These are phyloP conservation scores for Wickerhamiella hasegawae DNA, from an alignment of 805 yeast genomes.

Conservation along the genomic window DNA sequence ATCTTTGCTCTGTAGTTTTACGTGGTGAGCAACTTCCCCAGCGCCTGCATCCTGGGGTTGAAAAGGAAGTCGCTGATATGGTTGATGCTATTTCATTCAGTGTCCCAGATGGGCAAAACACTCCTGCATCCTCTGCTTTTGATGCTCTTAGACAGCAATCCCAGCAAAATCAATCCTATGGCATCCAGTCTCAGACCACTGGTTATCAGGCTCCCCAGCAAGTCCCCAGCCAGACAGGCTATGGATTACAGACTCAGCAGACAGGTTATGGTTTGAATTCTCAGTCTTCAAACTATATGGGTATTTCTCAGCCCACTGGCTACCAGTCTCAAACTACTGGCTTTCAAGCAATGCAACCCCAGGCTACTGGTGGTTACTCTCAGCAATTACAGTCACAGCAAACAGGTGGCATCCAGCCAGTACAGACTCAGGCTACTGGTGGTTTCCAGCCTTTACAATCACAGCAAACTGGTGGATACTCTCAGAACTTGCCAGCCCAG, in stretches of 20 bases:
- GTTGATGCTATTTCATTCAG: conserved; percentile 76
- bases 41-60: conserved; percentile 51
- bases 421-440: conserved; percentile 19
- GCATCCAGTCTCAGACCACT: conserved; percentile 15
- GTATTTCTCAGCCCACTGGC: conserved; percentile 5
- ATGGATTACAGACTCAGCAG: conserved; percentile 3
- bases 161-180: conserved; percentile 2
- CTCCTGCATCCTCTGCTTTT: too few species aligned
- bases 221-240: too few species aligned
- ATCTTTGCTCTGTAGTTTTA: conserved; percentile 62
- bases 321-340: conserved; percentile 25
- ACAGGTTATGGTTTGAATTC: too few species aligned
- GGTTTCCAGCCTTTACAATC: conserved; percentile 5
- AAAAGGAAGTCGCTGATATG: conserved; percentile 74
- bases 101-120: conserved; percentile 35
- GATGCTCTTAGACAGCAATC: too few species aligned
- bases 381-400: conserved; percentile 7
- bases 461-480: conserved; percentile 17
- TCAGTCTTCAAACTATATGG: too few species aligned
- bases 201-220: conserved; percentile 18
- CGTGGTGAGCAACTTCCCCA: conserved; percentile 68
- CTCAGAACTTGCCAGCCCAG: conserved; percentile 17
- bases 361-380: conserved; percentile 14
- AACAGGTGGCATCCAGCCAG: conserved; percentile 9
- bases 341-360: conserved; percentile 16